Evolutionary conservation across 75 land plant species (phyloP), one percentile per base, ranked within the genome.

Genomic region (Pseudotsuga menziesii): DNA sequence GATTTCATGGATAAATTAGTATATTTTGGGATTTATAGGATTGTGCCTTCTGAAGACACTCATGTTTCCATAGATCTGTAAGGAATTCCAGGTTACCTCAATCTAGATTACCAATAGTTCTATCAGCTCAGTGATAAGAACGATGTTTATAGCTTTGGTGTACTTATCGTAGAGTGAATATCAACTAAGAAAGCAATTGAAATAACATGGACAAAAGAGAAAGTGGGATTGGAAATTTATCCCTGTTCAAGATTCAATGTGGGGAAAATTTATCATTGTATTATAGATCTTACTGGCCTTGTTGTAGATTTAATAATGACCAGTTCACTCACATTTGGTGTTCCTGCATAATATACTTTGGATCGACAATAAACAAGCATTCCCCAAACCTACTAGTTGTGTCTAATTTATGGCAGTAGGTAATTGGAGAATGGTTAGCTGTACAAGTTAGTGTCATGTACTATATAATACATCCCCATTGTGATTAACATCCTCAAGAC

Each of bases 21-120:
- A 6, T 83, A 87, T 61, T 84, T 87, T 58, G 89, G 89, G 44
- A 67, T 87, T 44, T 85, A 86, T 8, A 74, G 80, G 66, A 70
- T 79, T 2, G 27, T 61, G 36, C 70, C 70, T 13, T 0, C 26
- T 16, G 70, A 66, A 32, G 20, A 39, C 41, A 25, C 70, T 12
- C 81, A 80, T 27, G 23, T 64, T 4, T 80, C 76, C 56, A 80
- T 70, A 27, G 66, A 3, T 13, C 71, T 77, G 1, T 77, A 80
- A 25, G 81, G 81, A 17, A 74, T 70, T 0, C 76, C 71, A 8
- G 69, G 81, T 23, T 80, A 80, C 32, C 20, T 80, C 32, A 77
- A 80, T 60, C 77, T 77, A 4, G 81, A 80, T 13, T 80, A 80
- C 55, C 77, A 80, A 1, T 6, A 62, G 1, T 64, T 70, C 81